These are phyloP conservation scores for Blepharisma stoltei DNA, from an alignment of 73 alveolate genomes.

Conservation along the genomic window DNA sequence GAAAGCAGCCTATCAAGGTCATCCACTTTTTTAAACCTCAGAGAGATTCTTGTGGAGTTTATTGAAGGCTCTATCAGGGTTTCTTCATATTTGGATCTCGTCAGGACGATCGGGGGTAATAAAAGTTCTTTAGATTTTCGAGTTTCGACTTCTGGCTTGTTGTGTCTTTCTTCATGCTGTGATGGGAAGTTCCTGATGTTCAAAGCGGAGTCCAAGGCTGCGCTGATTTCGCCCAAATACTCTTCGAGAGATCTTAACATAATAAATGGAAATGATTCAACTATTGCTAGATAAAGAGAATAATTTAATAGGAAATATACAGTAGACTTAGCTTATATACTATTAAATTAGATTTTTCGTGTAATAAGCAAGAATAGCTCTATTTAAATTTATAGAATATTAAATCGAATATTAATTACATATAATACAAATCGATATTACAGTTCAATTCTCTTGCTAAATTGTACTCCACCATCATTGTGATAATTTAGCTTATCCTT, in stretches of 20 bases:
- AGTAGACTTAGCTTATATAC: too few species aligned
- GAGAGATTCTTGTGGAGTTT: slow-evolving; percentile 51
- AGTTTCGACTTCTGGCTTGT: slow-evolving; percentile 73
- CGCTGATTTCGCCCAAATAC: slow-evolving; percentile 54
- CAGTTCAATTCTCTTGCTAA: too few species aligned
- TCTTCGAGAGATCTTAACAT: slow-evolving; percentile 50
- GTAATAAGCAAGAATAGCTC: too few species aligned
- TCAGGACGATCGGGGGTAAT: slow-evolving; percentile 58
- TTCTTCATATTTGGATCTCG: slow-evolving; percentile 66
- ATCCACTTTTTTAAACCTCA: slow-evolving; percentile 55
- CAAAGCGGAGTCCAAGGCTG: slow-evolving; percentile 51
- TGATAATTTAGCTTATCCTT: too few species aligned
- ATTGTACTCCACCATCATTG: too few species aligned
- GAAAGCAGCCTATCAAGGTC: slow-evolving; percentile 61
- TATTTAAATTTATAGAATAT: too few species aligned
- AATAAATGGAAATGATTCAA: too few species aligned
- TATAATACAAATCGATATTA: too few species aligned
- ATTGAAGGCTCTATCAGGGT: slow-evolving; percentile 61
- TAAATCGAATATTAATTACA: too few species aligned
- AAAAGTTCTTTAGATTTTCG: slow-evolving; percentile 50
- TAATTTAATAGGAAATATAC: too few species aligned
- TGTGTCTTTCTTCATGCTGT: slow-evolving; percentile 63
- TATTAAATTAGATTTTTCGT: too few species aligned
- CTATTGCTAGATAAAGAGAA: too few species aligned
- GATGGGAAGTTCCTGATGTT: slow-evolving; percentile 64